phyloP scores from a whole-genome alignment of 805 yeast species.

The Yarrowia porcina region DNA sequence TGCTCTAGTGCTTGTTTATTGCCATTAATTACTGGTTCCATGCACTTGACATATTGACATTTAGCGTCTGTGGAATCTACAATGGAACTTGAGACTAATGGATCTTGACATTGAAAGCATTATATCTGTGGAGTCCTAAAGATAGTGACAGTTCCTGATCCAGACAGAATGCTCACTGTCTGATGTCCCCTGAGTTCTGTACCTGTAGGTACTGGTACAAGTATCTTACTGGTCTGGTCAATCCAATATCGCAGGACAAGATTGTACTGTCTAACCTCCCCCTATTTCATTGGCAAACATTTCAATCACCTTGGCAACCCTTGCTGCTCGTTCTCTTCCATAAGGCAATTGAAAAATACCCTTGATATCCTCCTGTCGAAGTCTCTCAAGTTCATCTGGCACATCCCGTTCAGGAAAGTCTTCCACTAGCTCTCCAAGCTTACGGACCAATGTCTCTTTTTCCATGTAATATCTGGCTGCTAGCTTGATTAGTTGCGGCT shows the following conservation, averaged over 20 bases:
- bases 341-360: background rate
- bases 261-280: background rate
- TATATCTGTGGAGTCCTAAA: background rate
- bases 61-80: too few species aligned
- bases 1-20: background rate
- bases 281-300: background rate
- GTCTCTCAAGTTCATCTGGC: background rate
- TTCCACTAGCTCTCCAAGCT: background rate
- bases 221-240: too few species aligned
- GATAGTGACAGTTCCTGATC: too few species aligned
- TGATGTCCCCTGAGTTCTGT: too few species aligned
- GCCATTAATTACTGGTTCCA: background rate
- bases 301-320: background rate
- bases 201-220: too few species aligned
- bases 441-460: background rate
- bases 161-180: too few species aligned
- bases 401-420: background rate
- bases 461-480: constrained; percentile 9
- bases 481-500: background rate
- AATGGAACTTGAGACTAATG: too few species aligned
- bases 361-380: background rate
- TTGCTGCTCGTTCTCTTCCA: background rate
- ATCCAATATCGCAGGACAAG: too few species aligned
- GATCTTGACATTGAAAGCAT: too few species aligned
- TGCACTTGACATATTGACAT: background rate